Evolutionary conservation across 805 yeast genomes (phyloP), one percentile per base, ranked within the genome.

Genomic region (Zygoascus ofunaensis): DNA sequence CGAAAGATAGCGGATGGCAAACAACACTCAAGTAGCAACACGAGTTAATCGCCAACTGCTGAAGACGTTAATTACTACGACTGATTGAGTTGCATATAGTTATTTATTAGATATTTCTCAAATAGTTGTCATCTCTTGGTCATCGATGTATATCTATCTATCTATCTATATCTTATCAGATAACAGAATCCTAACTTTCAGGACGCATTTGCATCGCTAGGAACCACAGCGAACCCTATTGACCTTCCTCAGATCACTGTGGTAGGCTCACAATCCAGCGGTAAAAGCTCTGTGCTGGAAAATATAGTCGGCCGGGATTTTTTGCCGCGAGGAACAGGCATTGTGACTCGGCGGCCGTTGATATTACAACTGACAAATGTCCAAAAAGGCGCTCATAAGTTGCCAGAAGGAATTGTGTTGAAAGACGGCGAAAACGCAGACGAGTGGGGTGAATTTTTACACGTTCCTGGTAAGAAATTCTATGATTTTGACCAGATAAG

Each of bases 361-460:
- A 81, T 66, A 34, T 71, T 86, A 50, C 95, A 87, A 66, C 73
- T 86, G 61, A 81, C 82, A 59, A 84, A 84, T 66, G 38, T 41
- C 14, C 24, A 24, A 3, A 20, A 20, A 10, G 54, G 63, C 15
- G 51, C 42, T 8, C 40, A 48, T 18, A 32, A 37, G 30, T 45
- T 55, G 23, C 62, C 60, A 10, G 56, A 52, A 4, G 63, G 62
- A 21, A 56, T 54, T 15, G 49, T 46, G 24, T 47, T 46, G 28
- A 57, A 39, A 36, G 59, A 37, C 22, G 57, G 55, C 17, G 63
- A 55, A 34, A 34, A 23, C 21, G 33, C 37, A 19, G 59, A 69
- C 43, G 98, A 90, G 67, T 90, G 97, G 97, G 98, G 98, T 54
- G 98, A 92, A 64, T 90, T 90, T 62, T 72, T 92, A 56, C 98